These are phyloP conservation scores for Rhizopus sp. DNA, from an alignment of 371 early-diverging fungal species.

Conservation along the genomic window DNA sequence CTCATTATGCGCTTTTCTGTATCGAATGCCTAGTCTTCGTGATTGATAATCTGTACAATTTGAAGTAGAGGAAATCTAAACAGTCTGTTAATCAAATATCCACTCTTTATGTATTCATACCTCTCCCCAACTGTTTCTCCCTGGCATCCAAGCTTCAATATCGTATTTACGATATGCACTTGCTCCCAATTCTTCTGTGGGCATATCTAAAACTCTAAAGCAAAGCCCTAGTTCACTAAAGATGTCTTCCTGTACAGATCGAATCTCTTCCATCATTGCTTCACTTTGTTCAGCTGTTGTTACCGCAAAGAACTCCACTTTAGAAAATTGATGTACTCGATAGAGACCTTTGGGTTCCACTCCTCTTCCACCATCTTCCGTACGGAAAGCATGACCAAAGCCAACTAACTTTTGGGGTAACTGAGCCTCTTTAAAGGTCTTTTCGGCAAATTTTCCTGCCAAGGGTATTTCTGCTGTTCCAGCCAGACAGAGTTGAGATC, in stretches of 20 bases:
- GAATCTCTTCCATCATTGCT: slow-evolving; percentile 71
- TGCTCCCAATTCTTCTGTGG: slow-evolving; percentile 91
- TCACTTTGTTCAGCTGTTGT: slow-evolving; percentile 69
- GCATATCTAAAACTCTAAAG: slow-evolving; percentile 90
- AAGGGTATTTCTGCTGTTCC: slow-evolving; percentile 95
- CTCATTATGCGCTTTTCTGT: slow-evolving; percentile 37
- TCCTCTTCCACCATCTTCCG: slow-evolving; percentile 90
- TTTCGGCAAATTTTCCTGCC: slow-evolving; percentile 78
- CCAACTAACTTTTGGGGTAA: slow-evolving; percentile 80
- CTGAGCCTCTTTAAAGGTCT: slow-evolving; percentile 50
- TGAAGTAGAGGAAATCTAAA: slow-evolving; percentile 76
- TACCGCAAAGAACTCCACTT: slow-evolving; percentile 89
- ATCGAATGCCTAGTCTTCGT: slow-evolving; percentile 73
- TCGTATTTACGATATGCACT: slow-evolving; percentile 92
- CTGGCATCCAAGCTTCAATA: slow-evolving; percentile 97
- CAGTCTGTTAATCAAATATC: not conserved
- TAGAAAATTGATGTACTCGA: slow-evolving; percentile 93
- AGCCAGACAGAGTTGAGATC: slow-evolving; percentile 67
- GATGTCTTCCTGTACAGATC: slow-evolving; percentile 73
- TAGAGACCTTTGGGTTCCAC: slow-evolving; percentile 87
- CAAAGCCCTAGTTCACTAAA: slow-evolving; percentile 80
- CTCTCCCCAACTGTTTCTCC: slow-evolving; percentile 88
- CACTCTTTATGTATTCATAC: slow-evolving; percentile 29
- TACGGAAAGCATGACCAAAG: slow-evolving; percentile 83
- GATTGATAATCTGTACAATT: slow-evolving; percentile 89